Conservation (phyloP, 805 yeast species). For the Barnettozyma salicaria region DNA sequence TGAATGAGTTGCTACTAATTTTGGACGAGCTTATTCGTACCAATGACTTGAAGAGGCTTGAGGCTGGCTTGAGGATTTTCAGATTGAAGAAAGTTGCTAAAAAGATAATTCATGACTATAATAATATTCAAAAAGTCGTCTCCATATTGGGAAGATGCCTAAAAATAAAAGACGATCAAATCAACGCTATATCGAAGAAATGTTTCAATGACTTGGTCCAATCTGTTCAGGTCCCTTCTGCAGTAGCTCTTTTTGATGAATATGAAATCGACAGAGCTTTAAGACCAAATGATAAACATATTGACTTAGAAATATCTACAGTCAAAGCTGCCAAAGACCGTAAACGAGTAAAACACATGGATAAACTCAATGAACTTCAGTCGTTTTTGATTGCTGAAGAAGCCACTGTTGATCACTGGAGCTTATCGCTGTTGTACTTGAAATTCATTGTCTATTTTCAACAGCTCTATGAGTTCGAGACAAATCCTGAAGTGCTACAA, state of each 20-base stretch:
- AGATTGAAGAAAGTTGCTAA: slow-evolving; percentile 50
- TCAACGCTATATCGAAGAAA: slow-evolving; percentile 48
- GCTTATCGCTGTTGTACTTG: slow-evolving; percentile 41
- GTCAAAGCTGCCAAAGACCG: slow-evolving; percentile 57
- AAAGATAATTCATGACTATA: slow-evolving; percentile 52
- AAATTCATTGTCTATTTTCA: slow-evolving; percentile 49
- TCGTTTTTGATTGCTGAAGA: slow-evolving; percentile 27
- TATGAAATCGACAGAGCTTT: slow-evolving; percentile 35
- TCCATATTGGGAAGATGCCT: slow-evolving; percentile 49
- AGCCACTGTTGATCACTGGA: slow-evolving; percentile 47
- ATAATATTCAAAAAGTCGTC: slow-evolving; percentile 43
- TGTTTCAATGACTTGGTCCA: slow-evolving; percentile 39
- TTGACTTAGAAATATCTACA: slow-evolving; percentile 52
- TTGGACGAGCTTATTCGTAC: slow-evolving; percentile 43
- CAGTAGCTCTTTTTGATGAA: slow-evolving; percentile 47
- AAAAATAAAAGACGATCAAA: slow-evolving; percentile 47
- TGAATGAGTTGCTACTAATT: slow-evolving; percentile 43
- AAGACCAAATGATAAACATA: slow-evolving; percentile 54
- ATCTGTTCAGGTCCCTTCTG: slow-evolving; percentile 43
- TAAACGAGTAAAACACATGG: slow-evolving; percentile 42
- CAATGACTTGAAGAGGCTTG: slow-evolving; percentile 48
- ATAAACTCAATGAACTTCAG: slow-evolving; percentile 39
- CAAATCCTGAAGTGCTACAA: slow-evolving; percentile 35
- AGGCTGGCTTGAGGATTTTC: slow-evolving; percentile 59
- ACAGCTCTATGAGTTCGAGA: slow-evolving; percentile 42